These are phyloP conservation scores for Apiotrichum domesticum DNA, from an alignment of 1,284 basidiomycete species.

Conservation along the genomic window DNA sequence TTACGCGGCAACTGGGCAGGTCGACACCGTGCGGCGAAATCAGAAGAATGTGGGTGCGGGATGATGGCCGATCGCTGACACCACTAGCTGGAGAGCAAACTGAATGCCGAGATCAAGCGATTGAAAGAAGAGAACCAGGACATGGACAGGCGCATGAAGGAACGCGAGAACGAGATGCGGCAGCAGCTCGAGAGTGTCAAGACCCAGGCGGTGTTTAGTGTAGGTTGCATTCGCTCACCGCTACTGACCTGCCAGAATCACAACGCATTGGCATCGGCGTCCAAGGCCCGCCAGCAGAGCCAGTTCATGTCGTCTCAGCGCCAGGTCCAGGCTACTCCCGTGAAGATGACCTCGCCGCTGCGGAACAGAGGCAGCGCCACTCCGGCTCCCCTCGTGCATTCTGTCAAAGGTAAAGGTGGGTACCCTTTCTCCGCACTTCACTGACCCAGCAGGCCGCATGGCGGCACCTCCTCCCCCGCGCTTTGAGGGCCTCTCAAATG, in stretches of 20 bases:
- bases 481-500: constrained; percentile 33
- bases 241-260: constrained; percentile 14
- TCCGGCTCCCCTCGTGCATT: constrained; percentile 19
- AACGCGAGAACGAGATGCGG: constrained; percentile 26
- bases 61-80: background rate
- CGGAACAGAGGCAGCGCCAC: constrained; percentile 8
- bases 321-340: constrained; percentile 3
- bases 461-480: constrained; percentile 18
- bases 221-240: constrained; percentile 10
- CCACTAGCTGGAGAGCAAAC: constrained; percentile 5
- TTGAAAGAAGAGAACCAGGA: constrained; percentile 20
- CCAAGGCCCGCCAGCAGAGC: constrained; percentile 17
- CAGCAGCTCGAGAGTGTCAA: constrained; percentile 44
- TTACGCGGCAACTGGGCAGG: constrained; percentile 34
- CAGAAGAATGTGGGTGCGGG: constrained; percentile 25
- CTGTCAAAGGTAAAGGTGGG: constrained; percentile 29
- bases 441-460: constrained; percentile 7
- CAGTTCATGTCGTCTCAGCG: constrained; percentile 16
- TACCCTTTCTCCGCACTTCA: background rate
- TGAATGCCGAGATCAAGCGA: constrained; percentile 21
- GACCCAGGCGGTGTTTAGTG: constrained; percentile 40
- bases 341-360: constrained; percentile 8
- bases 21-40: constrained; percentile 25
- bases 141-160: constrained; percentile 26
- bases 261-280: constrained; percentile 15